Evolutionary conservation across 2,329 filamentous ascomycete species (phyloP).

Genomic region (Orbilia ellipsospora): DNA sequence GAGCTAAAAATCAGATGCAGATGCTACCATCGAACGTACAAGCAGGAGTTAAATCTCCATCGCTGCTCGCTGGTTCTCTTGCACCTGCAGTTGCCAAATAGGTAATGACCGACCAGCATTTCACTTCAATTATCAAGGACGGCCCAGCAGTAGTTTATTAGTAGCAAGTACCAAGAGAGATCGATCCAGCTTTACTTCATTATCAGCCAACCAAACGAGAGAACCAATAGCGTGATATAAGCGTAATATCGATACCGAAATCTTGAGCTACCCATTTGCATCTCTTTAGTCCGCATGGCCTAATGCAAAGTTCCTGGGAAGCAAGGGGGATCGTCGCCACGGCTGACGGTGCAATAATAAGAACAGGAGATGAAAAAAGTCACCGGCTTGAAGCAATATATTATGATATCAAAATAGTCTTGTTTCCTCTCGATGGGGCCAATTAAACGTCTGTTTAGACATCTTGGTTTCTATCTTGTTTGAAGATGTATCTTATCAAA

Average conservation of each 20-base stretch:
- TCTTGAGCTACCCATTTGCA: conserved; percentile 2
- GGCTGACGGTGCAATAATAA: conserved; percentile 9
- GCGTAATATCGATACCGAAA: conserved; percentile 23
- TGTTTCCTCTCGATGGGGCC: too few species aligned
- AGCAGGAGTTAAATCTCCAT: not conserved
- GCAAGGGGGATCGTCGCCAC: conserved; percentile 44
- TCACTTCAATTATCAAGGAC: conserved; percentile 1
- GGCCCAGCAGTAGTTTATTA: not conserved
- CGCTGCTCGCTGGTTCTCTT: conserved; percentile 28
- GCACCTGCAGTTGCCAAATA: conserved; percentile 51
- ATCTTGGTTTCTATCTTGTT: too few species aligned
- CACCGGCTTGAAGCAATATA: too few species aligned
- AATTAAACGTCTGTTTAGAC: too few species aligned
- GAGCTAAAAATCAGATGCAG: conserved; percentile 13
- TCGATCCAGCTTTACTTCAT: conserved; percentile 9
- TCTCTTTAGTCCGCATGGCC: conserved; percentile 1
- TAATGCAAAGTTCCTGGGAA: conserved; percentile 42
- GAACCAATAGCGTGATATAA: conserved; percentile 27
- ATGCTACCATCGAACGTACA: too few species aligned
- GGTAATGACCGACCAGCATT: conserved; percentile 39
- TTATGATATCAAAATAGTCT: too few species aligned
- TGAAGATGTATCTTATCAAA: too few species aligned
- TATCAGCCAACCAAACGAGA: conserved; percentile 8
- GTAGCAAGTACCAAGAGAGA: conserved; percentile 15
- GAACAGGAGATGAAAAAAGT: too few species aligned